Conservation (phyloP, 805 yeast species). For the Phaffomyces thermotolerans region DNA sequence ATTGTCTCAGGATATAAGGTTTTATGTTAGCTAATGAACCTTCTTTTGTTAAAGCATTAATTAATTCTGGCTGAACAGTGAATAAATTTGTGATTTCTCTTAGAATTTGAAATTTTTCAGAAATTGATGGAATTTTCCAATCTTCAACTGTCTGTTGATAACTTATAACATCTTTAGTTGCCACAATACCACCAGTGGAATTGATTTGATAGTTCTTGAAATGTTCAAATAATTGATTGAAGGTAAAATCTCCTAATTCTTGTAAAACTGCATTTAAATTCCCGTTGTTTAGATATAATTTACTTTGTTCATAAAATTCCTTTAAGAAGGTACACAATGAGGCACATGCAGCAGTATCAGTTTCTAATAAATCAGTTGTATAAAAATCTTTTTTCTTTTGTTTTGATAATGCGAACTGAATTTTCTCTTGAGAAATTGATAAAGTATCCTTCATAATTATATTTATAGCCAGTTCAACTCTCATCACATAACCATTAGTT, state of each 20-base stretch:
- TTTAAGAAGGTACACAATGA: conserved; percentile 48
- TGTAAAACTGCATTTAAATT: conserved; percentile 46
- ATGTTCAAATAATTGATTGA: conserved; percentile 58
- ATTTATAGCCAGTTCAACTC: conserved; percentile 61
- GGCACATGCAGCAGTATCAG: conserved; percentile 68
- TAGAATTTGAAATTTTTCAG: conserved; percentile 59
- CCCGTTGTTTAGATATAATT: conserved; percentile 31
- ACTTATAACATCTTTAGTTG: conserved; percentile 75
- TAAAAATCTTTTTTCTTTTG: conserved; percentile 73
- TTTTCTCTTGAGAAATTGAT: conserved; percentile 43
- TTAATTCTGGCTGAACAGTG: conserved; percentile 74
- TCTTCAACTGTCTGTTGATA: conserved; percentile 62
- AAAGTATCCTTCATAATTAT: conserved; percentile 54
- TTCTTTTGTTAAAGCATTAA: conserved; percentile 72
- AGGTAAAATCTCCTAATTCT: conserved; percentile 51
- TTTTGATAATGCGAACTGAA: conserved; percentile 44
- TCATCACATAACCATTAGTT: conserved; percentile 52
- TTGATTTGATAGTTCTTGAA: conserved; percentile 69
- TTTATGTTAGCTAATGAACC: conserved; percentile 67
- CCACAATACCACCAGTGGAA: conserved; percentile 73
- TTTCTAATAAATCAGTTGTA: conserved; percentile 37
- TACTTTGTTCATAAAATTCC: conserved; percentile 33
- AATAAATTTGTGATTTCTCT: conserved; percentile 80
- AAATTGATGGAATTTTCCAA: conserved; percentile 56
- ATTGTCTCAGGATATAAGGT: conserved; percentile 54